Evolutionary conservation across 2,329 filamentous ascomycete genomes (phyloP).

Genomic region (Hymenoscyphus infarciens): DNA sequence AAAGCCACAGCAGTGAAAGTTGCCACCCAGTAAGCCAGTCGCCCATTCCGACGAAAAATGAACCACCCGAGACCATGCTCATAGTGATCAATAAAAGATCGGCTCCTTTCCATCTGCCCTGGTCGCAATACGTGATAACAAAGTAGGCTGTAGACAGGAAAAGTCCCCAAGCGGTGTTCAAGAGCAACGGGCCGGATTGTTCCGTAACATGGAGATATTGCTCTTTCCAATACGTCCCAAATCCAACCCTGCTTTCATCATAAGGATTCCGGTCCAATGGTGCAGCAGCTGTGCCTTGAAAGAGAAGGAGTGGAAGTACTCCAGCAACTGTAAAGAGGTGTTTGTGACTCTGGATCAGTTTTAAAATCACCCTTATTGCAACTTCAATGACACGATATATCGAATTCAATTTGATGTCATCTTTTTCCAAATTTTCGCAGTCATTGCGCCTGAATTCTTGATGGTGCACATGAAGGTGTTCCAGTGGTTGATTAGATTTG

Average conservation of each 20-base stretch:
- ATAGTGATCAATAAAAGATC: neutral
- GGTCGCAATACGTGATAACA: neutral
- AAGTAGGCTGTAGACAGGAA: neutral
- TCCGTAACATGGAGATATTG: neutral
- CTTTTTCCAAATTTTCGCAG: too few species aligned
- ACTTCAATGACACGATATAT: neutral
- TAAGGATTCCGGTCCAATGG: neutral
- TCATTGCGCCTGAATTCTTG: too few species aligned
- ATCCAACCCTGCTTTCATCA: neutral
- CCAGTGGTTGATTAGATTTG: too few species aligned
- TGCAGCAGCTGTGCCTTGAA: neutral
- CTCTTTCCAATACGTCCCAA: neutral
- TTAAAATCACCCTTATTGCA: neutral
- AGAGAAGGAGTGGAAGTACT: neutral
- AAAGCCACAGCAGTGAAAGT: neutral
- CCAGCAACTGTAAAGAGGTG: neutral
- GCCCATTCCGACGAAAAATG: constrained; percentile 1
- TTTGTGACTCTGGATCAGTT: neutral
- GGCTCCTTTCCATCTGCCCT: constrained; percentile 1
- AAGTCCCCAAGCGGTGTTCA: neutral
- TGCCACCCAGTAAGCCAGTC: constrained; percentile 3
- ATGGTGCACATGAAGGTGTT: too few species aligned
- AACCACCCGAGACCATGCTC: neutral
- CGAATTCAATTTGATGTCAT: too few species aligned
- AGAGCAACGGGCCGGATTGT: neutral